Base-by-base conservation (phyloP, 345 rosid genomes). In the Abelmoschus esculentus region DNA sequence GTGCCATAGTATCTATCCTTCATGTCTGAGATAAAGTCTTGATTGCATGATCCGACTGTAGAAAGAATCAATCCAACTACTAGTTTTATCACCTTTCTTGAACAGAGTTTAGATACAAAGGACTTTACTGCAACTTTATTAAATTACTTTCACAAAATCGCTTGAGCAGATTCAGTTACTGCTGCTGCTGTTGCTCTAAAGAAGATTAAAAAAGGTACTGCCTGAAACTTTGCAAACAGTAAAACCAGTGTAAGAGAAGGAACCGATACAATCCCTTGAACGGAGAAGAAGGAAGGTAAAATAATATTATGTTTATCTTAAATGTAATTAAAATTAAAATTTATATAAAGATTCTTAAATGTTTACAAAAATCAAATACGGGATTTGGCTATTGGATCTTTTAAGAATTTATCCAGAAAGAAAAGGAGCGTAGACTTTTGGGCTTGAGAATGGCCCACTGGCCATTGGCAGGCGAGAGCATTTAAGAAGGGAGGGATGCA, bases 161-260 rank as follows among this genome's bases (percentile, higher is more conserved):
- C 83, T 67, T 34, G 70, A 80, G 84, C 88, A 84, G 80, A 80
- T 50, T 59, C 26, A 74, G 69, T 60, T 44, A 61, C 84, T 75
- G 73, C 83, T 42, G 76, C 79, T 69, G 73, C 17, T 49, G 53
- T 63, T 36, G 63, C 81, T 71, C 50, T 70, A 56, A 46, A 32
- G 62, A 34, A 63, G 18, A 36, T 42, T 52, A 40, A 70, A 72
- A 77, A 73, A 77, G 78, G 28, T 74, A 61, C 17, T 15, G 6
- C n/a, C 17, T 58, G 9, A 58, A 58, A 14, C 63, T 58, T 26
- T 57, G 28, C 61, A 58, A 59, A 31, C 40, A 13, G 62, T 58
- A 5, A 29, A 58, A 19, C 40, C n/a, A n/a, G n/a, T n/a, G n/a
- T n/a, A n/a, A n/a, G n/a, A n/a, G n/a, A n/a, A n/a, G n/a, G n/a